Evolutionary conservation across 768 basidiomycete genomes (phyloP).

Genomic region (Boletus patriciae): DNA sequence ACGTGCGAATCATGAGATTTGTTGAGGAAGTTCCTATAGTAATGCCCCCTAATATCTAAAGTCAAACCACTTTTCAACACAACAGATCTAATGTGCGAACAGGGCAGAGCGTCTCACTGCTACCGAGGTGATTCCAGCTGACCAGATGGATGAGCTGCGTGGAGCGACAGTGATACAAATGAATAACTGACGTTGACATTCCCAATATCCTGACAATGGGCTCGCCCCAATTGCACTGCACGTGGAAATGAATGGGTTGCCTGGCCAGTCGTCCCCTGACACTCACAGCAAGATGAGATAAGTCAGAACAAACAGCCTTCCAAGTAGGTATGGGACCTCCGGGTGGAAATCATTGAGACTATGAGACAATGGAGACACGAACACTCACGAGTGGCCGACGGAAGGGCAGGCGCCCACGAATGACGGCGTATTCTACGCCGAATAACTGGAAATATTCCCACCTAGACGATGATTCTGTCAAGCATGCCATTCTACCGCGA

Average conservation of each 20-base stretch:
- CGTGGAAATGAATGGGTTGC: not conserved
- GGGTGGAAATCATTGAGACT: not conserved
- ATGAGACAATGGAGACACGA: not conserved
- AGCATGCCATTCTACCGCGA: not conserved
- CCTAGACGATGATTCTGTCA: conserved; percentile 3
- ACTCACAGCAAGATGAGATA: conserved; percentile 20
- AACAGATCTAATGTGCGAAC: not conserved
- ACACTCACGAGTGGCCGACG: conserved; percentile 26
- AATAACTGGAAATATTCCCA: conserved; percentile 26
- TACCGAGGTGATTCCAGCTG: not conserved
- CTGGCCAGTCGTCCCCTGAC: no score
- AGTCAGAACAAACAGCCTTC: conserved; percentile 17
- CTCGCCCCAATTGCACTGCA: conserved; percentile 5
- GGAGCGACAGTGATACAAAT: not conserved
- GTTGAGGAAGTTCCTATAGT: conserved; percentile 17
- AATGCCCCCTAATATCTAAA: conserved; percentile 9
- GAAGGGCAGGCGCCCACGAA: conserved; percentile 21
- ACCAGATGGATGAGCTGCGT: not conserved
- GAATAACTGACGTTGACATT: conserved; percentile 24
- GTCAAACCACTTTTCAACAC: not conserved
- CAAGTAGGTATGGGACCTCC: conserved; percentile 28
- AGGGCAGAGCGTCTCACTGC: conserved; percentile 4
- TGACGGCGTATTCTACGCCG: conserved; percentile 22
- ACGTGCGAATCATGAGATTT: conserved; percentile 32
- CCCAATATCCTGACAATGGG: not conserved